phyloP scores from a whole-genome alignment of 2,329 filamentous ascomycete genomes.

The Phialophora macrospora region DNA sequence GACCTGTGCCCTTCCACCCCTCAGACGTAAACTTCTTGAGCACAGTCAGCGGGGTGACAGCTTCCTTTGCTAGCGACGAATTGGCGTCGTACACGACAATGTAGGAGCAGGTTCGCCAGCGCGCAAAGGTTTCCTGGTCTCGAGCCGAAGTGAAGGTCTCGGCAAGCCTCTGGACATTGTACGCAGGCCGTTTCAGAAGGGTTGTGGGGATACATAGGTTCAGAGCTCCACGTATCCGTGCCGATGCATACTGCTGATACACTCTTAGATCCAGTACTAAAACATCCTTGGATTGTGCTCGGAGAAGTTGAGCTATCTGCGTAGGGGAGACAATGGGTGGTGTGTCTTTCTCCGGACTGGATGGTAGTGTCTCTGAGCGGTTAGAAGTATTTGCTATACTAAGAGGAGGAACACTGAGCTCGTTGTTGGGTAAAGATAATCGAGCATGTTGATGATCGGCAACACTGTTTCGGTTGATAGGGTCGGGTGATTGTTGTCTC shows the following conservation, averaged over 20 bases:
- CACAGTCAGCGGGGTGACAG: constrained; percentile 78
- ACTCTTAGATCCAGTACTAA: constrained; percentile 86
- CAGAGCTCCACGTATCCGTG: constrained; percentile 77
- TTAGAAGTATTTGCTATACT: constrained; percentile 15
- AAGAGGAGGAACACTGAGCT: constrained; percentile 47
- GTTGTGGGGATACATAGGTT: constrained; percentile 97
- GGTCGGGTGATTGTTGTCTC: constrained; percentile 55
- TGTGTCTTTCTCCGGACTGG: constrained; percentile 50
- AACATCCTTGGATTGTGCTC: constrained; percentile 57
- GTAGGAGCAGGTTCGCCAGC: constrained; percentile 73
- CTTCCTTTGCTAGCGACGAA: constrained; percentile 79
- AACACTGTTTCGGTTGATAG: constrained; percentile 46
- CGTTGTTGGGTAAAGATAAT: constrained; percentile 60
- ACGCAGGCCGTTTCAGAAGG: constrained; percentile 85
- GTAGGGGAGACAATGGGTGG: constrained; percentile 60
- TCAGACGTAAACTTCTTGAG: constrained; percentile 90
- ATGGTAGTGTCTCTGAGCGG: constrained; percentile 61
- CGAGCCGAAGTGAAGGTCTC: constrained; percentile 78
- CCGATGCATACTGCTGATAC: constrained; percentile 76
- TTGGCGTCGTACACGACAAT: constrained; percentile 87
- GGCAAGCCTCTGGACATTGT: constrained; percentile 83
- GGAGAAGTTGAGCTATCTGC: constrained; percentile 63
- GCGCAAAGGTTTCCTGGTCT: constrained; percentile 73
- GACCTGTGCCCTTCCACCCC: constrained; percentile 74
- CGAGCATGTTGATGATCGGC: constrained; percentile 57